Evolutionary conservation across 2,329 filamentous ascomycete genomes (phyloP).

Genomic region (Ustulina deusta): DNA sequence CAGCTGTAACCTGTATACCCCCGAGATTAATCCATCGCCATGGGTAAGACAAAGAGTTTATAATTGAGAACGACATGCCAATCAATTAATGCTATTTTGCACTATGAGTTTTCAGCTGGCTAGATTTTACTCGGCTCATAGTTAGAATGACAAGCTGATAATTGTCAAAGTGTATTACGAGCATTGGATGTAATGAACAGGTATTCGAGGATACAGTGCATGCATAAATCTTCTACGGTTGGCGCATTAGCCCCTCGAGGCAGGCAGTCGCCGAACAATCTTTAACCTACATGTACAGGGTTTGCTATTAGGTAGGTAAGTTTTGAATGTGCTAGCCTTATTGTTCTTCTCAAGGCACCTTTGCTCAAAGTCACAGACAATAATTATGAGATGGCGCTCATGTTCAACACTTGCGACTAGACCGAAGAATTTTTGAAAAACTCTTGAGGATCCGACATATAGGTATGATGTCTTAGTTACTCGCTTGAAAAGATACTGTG

Average conservation of each 20-base stretch:
- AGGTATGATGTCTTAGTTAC: background rate
- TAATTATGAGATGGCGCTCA: background rate
- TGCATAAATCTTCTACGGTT: conserved; percentile 5
- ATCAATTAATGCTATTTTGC: conserved; percentile 3
- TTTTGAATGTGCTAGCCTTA: conserved; percentile 10
- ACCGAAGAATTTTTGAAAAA: background rate
- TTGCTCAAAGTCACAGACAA: background rate
- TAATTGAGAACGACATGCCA: background rate
- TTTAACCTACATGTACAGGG: conserved; percentile 23
- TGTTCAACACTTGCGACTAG: background rate
- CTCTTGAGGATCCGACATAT: background rate
- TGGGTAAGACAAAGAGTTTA: background rate
- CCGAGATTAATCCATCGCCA: background rate
- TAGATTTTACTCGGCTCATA: conserved; percentile 3
- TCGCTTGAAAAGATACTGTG: background rate
- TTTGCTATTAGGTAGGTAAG: conserved; percentile 11
- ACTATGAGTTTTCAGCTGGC: conserved; percentile 33
- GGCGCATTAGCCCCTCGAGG: background rate
- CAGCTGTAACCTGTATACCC: conserved; percentile 2
- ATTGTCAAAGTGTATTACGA: conserved; percentile 10
- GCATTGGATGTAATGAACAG: background rate
- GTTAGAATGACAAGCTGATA: conserved; percentile 7
- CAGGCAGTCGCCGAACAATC: conserved; percentile 16
- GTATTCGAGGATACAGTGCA: conserved; percentile 11
- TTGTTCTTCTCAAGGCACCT: conserved; percentile 1